Evolutionary conservation across 768 basidiomycete genomes (phyloP), one percentile per base, ranked within the genome.

Genomic region (Pisolithus sp.): DNA sequence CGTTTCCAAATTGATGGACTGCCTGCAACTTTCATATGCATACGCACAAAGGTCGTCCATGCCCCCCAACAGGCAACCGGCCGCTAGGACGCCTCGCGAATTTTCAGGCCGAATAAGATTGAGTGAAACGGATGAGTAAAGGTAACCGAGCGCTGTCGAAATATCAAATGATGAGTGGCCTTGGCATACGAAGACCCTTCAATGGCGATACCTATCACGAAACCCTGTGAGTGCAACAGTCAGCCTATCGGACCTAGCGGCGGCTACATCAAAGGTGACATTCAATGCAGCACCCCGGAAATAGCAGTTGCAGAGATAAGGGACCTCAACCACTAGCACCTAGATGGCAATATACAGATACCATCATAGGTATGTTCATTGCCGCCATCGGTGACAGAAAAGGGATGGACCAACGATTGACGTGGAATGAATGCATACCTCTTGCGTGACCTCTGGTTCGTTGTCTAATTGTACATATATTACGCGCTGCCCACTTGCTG

Each of bases 1-100:
- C 43, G 81, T 89, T 52, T 88, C 83, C 59, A 85, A 76, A 42
- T 75, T 77, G 70, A 95, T 84, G 38, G 86, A 87, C 53, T 79
- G 81, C 59, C 80, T 79, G 73, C 88, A 91, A 45, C 82, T 72
- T 49, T 82, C 80, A 67, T 93, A 93, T 20, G 92, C 80, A 61
- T 85, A 85, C 56, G 77, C 77, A 68, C 84, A 86, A 34, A 94
- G 73, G 34, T 93, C 89, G 42, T 91, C 82, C 86, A 93, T 87
- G 41, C 89, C 90, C 48, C 89, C 89, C 42, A 93, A 79, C 31
- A 92, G 74, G 68, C 84, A 89, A 13, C 86, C 87, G 42, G 90
- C 86, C 43, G 91, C 89, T 46, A 95, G 81, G 37, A 92, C 86
- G 18, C 82, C 84, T 63, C 90, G 83, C 51, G 90, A 86, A 69